These are phyloP conservation scores for Helotiales sp. DNA, from an alignment of 2,329 filamentous ascomycete species.

Conservation along the genomic window DNA sequence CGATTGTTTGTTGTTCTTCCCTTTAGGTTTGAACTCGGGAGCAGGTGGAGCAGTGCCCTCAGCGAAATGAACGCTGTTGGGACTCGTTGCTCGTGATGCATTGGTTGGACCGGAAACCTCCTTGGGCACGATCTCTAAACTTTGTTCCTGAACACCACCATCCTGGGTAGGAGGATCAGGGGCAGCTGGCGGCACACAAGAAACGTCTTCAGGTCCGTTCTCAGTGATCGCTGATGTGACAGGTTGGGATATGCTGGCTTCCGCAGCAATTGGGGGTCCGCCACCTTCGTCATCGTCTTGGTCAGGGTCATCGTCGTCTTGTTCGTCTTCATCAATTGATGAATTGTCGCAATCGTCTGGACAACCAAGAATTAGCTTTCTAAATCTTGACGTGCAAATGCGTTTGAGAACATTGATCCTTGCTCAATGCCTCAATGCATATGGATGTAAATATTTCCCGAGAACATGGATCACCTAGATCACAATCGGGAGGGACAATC, in stretches of 20 bases:
- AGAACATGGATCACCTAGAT: conserved; percentile 5
- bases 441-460: background rate
- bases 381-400: background rate
- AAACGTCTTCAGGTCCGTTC: conserved; percentile 4
- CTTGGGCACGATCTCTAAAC: conserved; percentile 1
- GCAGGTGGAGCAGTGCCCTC: conserved; percentile 24
- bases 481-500: background rate
- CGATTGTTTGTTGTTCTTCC: conserved; percentile 31
- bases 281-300: conserved; percentile 5
- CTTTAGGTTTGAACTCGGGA: conserved; percentile 12
- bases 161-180: conserved; percentile 18
- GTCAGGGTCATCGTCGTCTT: conserved; percentile 2
- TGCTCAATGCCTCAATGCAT: background rate
- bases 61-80: conserved; percentile 26
- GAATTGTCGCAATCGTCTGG: conserved; percentile 8
- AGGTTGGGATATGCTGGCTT: conserved; percentile 15
- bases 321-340: conserved; percentile 4
- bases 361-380: conserved; percentile 8
- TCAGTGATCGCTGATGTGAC: conserved; percentile 1
- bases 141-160: conserved; percentile 11
- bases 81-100: conserved; percentile 8
- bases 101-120: conserved; percentile 7
- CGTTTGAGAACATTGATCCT: background rate
- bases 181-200: conserved; percentile 10
- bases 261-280: conserved; percentile 5